Conservation (phyloP, 441 rosid species). For the Croton laevigatus region DNA sequence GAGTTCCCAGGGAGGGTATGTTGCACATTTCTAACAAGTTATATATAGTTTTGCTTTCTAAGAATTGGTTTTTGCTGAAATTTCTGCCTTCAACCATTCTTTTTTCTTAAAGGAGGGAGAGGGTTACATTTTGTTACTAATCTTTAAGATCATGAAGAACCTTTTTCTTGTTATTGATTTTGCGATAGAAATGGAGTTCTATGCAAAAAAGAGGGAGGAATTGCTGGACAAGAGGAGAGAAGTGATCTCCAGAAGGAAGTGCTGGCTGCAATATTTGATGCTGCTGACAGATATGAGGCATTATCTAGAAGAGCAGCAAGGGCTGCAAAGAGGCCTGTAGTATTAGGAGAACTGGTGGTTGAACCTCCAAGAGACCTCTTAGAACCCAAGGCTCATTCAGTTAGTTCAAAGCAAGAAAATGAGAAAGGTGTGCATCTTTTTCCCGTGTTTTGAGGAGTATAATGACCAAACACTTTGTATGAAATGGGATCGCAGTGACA, state of each 20-base stretch:
- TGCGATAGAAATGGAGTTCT: conserved; percentile 18
- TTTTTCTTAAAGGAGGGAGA: conserved; percentile 6
- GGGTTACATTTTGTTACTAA: conserved; percentile 3
- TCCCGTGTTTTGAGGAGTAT: conserved; percentile 15
- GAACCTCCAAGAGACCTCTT: conserved; percentile 32
- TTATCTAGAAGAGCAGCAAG: conserved; percentile 20
- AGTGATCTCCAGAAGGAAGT: conserved; percentile 43
- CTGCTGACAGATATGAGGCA: conserved; percentile 32
- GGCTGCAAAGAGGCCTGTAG: conserved; percentile 27
- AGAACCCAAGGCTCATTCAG: conserved; percentile 21
- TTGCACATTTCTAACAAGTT: conserved; percentile 5
- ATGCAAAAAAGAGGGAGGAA: conserved; percentile 24
- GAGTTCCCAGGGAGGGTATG: conserved; percentile 28
- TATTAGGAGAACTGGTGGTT: conserved; percentile 28
- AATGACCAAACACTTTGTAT: conserved; percentile 5
- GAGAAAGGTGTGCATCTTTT: conserved; percentile 27
- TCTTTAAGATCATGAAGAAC: background rate
- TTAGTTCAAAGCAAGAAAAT: conserved; percentile 20
- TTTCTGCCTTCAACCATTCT: conserved; percentile 6
- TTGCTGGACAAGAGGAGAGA: conserved; percentile 25
- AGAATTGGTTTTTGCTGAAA: background rate
- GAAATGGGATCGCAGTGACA: background rate
- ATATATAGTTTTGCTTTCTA: background rate
- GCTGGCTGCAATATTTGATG: conserved; percentile 36
- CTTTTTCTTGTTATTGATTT: conserved; percentile 6